These are phyloP conservation scores for Noccaea bulbosa DNA, from an alignment of 345 rosid species.

Conservation along the genomic window DNA sequence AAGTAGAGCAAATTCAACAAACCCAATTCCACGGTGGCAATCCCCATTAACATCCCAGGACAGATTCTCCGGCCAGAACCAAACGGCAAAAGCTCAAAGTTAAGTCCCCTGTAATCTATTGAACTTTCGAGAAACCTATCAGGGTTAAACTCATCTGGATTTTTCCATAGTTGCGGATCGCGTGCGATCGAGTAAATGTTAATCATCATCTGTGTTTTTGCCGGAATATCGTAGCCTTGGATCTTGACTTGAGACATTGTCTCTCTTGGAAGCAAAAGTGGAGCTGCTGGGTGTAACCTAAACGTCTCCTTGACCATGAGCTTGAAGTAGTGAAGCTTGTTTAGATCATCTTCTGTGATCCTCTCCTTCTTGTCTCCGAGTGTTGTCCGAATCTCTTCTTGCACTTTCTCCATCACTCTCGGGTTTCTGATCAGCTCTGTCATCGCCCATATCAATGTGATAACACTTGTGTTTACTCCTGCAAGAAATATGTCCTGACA, in stretches of 20 bases:
- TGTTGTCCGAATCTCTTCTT: constrained; percentile 54
- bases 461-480: constrained; percentile 64
- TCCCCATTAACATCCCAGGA: constrained; percentile 50
- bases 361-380: constrained; percentile 51
- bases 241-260: constrained; percentile 51
- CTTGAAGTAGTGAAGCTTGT: constrained; percentile 61
- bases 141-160: constrained; percentile 57
- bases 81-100: constrained; percentile 53
- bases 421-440: constrained; percentile 72
- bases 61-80: constrained; percentile 65
- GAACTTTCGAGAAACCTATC: constrained; percentile 54
- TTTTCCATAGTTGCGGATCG: constrained; percentile 52
- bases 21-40: constrained; percentile 34
- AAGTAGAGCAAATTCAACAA: constrained; percentile 40
- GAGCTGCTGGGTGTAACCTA: constrained; percentile 73
- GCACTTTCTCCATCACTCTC: constrained; percentile 57
- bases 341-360: constrained; percentile 57
- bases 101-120: constrained; percentile 55
- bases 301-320: constrained; percentile 61
- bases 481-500: constrained; percentile 61
- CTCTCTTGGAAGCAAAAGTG: constrained; percentile 51
- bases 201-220: constrained; percentile 51
- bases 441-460: constrained; percentile 63
- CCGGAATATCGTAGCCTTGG: constrained; percentile 51
- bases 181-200: constrained; percentile 58